These are phyloP conservation scores for Ceratocystis ficicola DNA, from an alignment of 2,329 filamentous ascomycete genomes.

Conservation along the genomic window DNA sequence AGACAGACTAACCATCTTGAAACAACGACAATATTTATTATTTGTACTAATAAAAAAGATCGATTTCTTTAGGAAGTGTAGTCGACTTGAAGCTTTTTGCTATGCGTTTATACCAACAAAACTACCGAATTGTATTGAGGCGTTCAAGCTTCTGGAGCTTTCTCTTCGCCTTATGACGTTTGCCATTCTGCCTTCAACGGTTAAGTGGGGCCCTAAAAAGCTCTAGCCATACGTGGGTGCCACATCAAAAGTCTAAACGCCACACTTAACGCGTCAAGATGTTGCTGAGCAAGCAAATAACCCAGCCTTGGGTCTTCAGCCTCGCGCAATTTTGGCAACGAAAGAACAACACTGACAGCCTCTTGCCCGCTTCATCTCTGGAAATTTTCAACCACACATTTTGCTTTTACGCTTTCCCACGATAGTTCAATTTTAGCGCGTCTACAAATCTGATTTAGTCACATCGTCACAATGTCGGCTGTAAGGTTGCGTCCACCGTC, in stretches of 20 bases:
- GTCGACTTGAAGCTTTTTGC: too few relatives aligned
- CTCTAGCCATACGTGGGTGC: not conserved
- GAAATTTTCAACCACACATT: not conserved
- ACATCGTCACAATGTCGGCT: constrained; percentile 38
- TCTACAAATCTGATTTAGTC: not conserved
- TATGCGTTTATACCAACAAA: too few relatives aligned
- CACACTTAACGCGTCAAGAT: constrained; percentile 17
- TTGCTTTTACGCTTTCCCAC: not conserved
- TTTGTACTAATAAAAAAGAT: too few relatives aligned
- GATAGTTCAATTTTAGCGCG: not conserved
- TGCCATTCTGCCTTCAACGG: constrained; percentile 15
- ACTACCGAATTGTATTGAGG: too few relatives aligned
- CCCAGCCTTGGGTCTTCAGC: constrained; percentile 15
- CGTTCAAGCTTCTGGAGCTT: not conserved
- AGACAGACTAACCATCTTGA: constrained; percentile 14
- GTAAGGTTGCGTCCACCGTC: constrained; percentile 31
- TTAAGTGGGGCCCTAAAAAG: constrained; percentile 10
- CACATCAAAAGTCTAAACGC: constrained; percentile 8
- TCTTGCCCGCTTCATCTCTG: constrained; percentile 26
- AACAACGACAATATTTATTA: not conserved
- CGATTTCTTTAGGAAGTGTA: too few relatives aligned
- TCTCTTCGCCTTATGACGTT: constrained; percentile 20
- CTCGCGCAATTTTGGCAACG: constrained; percentile 12
- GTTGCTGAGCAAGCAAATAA: not conserved
- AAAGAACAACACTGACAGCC: not conserved